Base-by-base conservation (phyloP, 148 eudicot genomes). In the Chenopodium quinoa region DNA sequence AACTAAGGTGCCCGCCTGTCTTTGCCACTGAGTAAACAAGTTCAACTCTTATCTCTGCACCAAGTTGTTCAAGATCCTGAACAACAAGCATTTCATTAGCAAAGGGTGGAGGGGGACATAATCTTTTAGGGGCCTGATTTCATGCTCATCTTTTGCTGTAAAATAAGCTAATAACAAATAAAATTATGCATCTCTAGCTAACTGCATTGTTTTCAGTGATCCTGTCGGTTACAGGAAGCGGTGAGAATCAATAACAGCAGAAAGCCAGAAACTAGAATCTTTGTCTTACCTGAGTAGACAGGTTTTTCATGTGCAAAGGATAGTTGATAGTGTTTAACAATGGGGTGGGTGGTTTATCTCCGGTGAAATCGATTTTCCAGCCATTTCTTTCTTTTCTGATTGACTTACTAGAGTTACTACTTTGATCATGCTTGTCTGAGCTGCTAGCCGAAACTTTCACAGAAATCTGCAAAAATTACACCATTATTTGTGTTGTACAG, bases 1-100 rank as follows among this genome's bases (percentile, higher is more conserved):
- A 84, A 82, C 97, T 89, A 4, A 93, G 85, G 81, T 93, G 97
- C 2, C 94, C 97, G 9, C 97, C 97, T 0, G 89, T 91, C 83
- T 90, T 83, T 3, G 97, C 83, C 25, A 93, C 91, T 14, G 86
- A 50, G 27, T 91, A 81, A 17, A 93, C 93, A 34, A 91, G 88
- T 34, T 93, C 97, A 34, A 86, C 91, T 84, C 97, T 87, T 1
- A 93, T 73, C 71, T 93, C 97, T 72, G 87, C 89, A 31, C 89
- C 90, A 32, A 93, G 80, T 78, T 90, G 90, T 75, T 86, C 92
- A 58, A 91, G 89, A 75, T 93, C 94, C 94, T 93, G 86, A 40
- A 54, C 50, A 19, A 8, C 29, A 60, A 27, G 31, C 1, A 40
- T 8, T 19, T 16, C n/a, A 56, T 56, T 56, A 27, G 16, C 1